Evolutionary conservation across 345 rosid genomes (phyloP), one percentile per base, ranked within the genome.

Genomic region (Salix arbutifolia): DNA sequence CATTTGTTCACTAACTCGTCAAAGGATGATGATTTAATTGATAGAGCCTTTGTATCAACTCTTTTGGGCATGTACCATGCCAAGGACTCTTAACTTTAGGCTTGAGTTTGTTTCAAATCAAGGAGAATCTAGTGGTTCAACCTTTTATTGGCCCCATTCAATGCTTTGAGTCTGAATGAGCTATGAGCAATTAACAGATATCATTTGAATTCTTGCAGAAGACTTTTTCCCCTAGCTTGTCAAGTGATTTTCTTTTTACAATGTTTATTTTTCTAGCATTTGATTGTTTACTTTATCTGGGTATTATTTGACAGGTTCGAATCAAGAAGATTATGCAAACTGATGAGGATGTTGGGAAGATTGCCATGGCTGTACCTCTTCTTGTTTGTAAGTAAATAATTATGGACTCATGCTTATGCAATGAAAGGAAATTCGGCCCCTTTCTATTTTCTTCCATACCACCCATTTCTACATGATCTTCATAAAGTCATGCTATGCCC

Each of bases 281-380:
- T 17, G 26, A 70, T 28, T 33, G 4, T 17, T 10, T 44, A 46
- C 19, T 46, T 46, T n/a, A 70, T 70, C 25, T 48, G 50, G 73
- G 16, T 26, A 26, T 70, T 46, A 44, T 46, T 50, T 48, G 7
- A 46, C 71, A 91, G 96, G 88, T 86, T 35, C 86, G 94, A 74
- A 91, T 90, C 50, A 91, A 91, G 88, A 91, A 88, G 84, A 91
- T 91, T 77, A 91, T 90, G 96, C 96, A 91, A 83, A 80, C 92
- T 70, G 94, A 91, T 83, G 93, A 91, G 25, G 96, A 90, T 80
- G 86, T 91, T 2, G 96, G 96, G 74, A 91, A 90, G 83, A 91
- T 91, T 56, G 90, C 96, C 71, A 85, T 88, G 92, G 94, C 91
- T 33, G 96, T 91, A 13, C 96, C 96, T 78, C 89, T 90, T 71